A percentile compares a stretch with the other conserved stretches of the same genome.
Conservation (phyloP, 257 asterid species). For the Oldenlandia corymbosa region DNA sequence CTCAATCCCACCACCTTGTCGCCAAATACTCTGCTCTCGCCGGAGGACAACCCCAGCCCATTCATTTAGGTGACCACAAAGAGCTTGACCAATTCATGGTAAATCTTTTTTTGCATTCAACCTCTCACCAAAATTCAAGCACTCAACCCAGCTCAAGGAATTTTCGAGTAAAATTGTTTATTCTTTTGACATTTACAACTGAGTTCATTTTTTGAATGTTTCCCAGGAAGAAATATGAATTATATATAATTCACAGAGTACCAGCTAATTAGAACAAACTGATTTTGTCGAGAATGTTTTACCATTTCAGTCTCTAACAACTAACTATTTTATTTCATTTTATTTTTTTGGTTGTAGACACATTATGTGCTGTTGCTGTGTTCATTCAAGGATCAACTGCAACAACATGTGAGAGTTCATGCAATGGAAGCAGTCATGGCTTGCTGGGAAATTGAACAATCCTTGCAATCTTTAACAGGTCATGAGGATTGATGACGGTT, state of each 20-base stretch:
- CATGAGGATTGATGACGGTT: too few relatives aligned
- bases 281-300: too few relatives aligned
- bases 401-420: constrained; percentile 65
- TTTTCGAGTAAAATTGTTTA: too few relatives aligned
- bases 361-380: constrained; percentile 57
- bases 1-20: constrained; percentile 61
- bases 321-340: too few relatives aligned
- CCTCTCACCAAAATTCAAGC: neutral
- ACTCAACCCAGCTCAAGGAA: too few relatives aligned
- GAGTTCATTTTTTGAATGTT: too few relatives aligned
- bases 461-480: constrained; percentile 67
- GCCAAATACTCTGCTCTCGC: constrained; percentile 47
- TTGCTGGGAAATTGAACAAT: constrained; percentile 70
- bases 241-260: too few relatives aligned
- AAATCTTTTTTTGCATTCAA: neutral
- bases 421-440: constrained; percentile 79
- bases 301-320: too few relatives aligned
- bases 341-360: constrained; percentile 24
- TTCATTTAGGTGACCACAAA: constrained; percentile 35
- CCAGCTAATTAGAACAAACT: too few relatives aligned
- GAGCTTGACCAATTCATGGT: constrained; percentile 79
- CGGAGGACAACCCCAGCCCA: constrained; percentile 30
- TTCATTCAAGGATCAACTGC: constrained; percentile 64
- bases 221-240: too few relatives aligned
- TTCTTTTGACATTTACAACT: too few relatives aligned